These are phyloP conservation scores for Chrysanthemum seticuspe DNA, from an alignment of 129 eudicot genomes.

Conservation along the genomic window DNA sequence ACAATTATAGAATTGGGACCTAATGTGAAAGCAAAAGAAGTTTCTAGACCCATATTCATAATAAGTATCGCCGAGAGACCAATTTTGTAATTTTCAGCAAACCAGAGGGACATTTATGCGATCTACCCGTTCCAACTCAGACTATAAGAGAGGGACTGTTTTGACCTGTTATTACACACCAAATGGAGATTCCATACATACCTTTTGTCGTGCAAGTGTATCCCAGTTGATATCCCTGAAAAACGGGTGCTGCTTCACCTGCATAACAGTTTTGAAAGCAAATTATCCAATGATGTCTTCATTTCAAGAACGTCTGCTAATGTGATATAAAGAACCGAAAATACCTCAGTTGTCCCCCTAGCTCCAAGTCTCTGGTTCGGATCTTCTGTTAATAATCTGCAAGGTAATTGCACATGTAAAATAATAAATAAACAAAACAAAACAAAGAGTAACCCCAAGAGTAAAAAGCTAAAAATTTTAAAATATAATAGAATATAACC, in stretches of 20 bases:
- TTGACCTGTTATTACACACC: neutral
- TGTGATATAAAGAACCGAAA: neutral
- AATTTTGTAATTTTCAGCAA: too few relatives aligned
- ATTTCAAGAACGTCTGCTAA: neutral
- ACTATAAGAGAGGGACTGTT: neutral
- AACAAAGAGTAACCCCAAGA: too few relatives aligned
- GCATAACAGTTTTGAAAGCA: constrained; percentile 12
- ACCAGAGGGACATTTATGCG: too few relatives aligned
- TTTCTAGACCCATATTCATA: too few relatives aligned
- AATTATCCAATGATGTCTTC: neutral
- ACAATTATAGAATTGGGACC: too few relatives aligned
- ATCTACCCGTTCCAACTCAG: neutral
- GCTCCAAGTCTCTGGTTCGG: constrained; percentile 99
- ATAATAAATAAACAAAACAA: too few relatives aligned
- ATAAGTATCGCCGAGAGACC: too few relatives aligned
- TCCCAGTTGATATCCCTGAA: constrained; percentile 98
- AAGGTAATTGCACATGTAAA: constrained; percentile 1
- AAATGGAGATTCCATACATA: constrained; percentile 28
- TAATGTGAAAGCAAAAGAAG: too few relatives aligned
- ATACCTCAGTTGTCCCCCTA: constrained; percentile 90
- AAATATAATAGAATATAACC: neutral
- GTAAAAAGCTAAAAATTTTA: too few relatives aligned
- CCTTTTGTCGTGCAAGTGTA: constrained; percentile 99
- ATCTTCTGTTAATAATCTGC: constrained; percentile 90
- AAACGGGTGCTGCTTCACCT: constrained; percentile 96